Base-by-base conservation (phyloP, 352 stramenopile genomes). In the Globisporangium polare region DNA sequence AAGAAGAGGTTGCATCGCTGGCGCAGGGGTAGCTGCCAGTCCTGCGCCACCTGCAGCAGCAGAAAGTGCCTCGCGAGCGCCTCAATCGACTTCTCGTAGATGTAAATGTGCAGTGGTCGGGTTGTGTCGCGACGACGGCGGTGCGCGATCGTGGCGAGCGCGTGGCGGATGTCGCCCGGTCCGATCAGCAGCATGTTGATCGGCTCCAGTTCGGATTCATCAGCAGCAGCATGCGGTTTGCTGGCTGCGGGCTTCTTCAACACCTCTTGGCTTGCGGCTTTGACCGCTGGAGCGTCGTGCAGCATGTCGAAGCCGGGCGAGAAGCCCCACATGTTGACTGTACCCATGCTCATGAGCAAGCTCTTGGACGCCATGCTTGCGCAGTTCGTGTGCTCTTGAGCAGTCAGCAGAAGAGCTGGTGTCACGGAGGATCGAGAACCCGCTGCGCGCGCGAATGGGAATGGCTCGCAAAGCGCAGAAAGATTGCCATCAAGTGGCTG, bases 1-100 rank as follows among this genome's bases (percentile, higher is more conserved):
- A 98, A 75, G 57, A 96, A 97, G 24, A 78, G 63, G 53, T 90
- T 96, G 65, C 83, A 91, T 6, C 92, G 83, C 67, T 98, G 88
- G 37, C 89, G 82, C 27, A 98, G 69, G 0, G 95, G 92, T 27
- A 98, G 35, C 60, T 94, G 65, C 71, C 75, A 91, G 67, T 98
- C 92, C 22, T 88, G 69, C 5, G 90, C 78, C 49, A 98, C 78
- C 62, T 90, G 73, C 15, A 98, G 60, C 57, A 98, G 64, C 39
- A 98, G 63, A 42, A 98, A 72, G 64, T 97, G 80, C 4, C 93
- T 77, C 18, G 94, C 86, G 3, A 98, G 71, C 57, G 83, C 68
- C 74, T 98, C 94, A 41, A 89, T 74, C 15, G 80, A 70, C 39
- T 78, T 84, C 43, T 98, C 94, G 31, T 85, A 86, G 18, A 98